Evolutionary conservation across 108 stramenopile genomes (phyloP), one percentile per base, ranked within the genome.

Genomic region (Epipyxis sp.): DNA sequence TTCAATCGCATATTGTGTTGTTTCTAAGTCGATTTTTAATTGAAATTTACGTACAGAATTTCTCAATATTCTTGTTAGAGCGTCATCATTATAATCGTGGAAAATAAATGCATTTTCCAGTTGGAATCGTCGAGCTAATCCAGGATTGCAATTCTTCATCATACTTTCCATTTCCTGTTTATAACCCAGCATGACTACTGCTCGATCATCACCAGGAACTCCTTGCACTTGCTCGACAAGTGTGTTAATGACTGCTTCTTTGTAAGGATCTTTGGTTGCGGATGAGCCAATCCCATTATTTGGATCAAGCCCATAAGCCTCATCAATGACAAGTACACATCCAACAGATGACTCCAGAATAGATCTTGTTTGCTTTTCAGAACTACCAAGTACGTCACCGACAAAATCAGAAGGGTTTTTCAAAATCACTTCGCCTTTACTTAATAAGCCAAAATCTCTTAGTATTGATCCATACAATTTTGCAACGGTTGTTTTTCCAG

Each of bases 401-500:
- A 84, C 78, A n/a, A 92, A 89, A 59, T 92, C 90, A 27, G 79
- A 74, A 50, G 91, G 86, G 34, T 79, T 87, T 46, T 89, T 90
- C 1, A 82, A 41, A 32, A 90, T 80, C 35, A 90, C 84, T 40
- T 92, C 90, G 34, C 91, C 90, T 40, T 88, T 90, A 0, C 83
- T 85, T 27, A 92, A 69, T 35, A 91, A 85, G 0, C 91, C 90
- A 3, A 83, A 78, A 34, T 83, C 84, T 44, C 91, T 90, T 69
- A 93, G 93, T 0, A 93, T 91, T 67, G 92, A 90, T 61, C 91
- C 94, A 57, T 96, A 87, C 1, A 95, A 79, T 37, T 94, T 88
- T 3, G 94, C 97, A 13, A 97, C 94, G 3, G 95, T 94, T 1
- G 97, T 94, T 84, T 97, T 97, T 41, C 97, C 96, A 20, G 92